Percentiles rank a stretch among this genome's conserved stretches.
Evolutionary conservation across 495 filamentous ascomycete genomes (phyloP).

Genomic region (Neurospora sp.): DNA sequence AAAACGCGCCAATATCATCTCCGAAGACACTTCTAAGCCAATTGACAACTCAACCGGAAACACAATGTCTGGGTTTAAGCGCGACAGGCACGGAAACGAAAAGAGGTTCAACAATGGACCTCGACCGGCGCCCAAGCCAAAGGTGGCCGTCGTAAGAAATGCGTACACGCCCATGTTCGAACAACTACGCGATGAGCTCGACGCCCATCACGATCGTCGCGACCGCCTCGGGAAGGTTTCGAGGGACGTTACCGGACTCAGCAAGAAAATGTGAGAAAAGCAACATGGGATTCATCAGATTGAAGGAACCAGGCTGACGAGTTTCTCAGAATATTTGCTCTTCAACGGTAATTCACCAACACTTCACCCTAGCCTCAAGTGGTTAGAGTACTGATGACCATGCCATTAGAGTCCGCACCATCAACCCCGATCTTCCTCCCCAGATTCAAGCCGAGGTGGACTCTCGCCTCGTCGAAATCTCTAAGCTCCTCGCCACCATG

Average conservation of each 20-base stretch:
- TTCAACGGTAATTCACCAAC: slow-evolving; percentile 59
- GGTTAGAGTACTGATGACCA: slow-evolving; percentile 4
- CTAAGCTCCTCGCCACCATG: slow-evolving; percentile 53
- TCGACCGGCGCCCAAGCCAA: slow-evolving; percentile 19
- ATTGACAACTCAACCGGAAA: neutral
- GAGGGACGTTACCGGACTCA: slow-evolving; percentile 81
- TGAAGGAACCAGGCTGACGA: slow-evolving; percentile 7
- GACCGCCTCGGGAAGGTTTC: slow-evolving; percentile 83
- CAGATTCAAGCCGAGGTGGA: slow-evolving; percentile 56
- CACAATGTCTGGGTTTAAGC: slow-evolving; percentile 42
- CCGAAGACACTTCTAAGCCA: neutral
- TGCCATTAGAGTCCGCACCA: slow-evolving; percentile 43
- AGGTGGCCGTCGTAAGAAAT: slow-evolving; percentile 21
- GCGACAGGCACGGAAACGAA: slow-evolving; percentile 50
- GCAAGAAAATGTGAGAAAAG: slow-evolving; percentile 82
- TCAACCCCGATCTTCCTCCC: slow-evolving; percentile 52
- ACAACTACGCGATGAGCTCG: slow-evolving; percentile 73
- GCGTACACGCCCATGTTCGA: slow-evolving; percentile 72
- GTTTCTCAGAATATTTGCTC: slow-evolving; percentile 67
- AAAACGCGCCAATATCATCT: neutral
- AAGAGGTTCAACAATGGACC: slow-evolving; percentile 21
- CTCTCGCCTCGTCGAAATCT: slow-evolving; percentile 55
- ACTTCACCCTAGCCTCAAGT: neutral
- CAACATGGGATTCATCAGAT: neutral
- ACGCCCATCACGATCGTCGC: slow-evolving; percentile 87